Evolutionary conservation across 208 protist genomes (phyloP).

Genomic region (Crithidia expoeki): DNA sequence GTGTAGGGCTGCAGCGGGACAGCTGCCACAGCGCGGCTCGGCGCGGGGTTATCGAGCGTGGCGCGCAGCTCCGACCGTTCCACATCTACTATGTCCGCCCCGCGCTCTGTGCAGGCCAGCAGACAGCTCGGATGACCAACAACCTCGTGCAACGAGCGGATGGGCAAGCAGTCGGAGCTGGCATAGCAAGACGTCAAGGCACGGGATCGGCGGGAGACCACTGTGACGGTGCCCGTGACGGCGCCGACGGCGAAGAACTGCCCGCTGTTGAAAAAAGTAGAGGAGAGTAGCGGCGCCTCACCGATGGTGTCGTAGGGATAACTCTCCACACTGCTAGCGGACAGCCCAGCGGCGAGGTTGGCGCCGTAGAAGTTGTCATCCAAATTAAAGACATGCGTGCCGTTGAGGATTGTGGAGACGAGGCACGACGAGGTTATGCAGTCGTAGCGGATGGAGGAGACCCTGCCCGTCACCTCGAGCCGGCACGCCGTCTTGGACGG

Average conservation of each 20-base stretch:
- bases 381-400: slow-evolving; percentile 51
- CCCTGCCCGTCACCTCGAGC: slow-evolving; percentile 43
- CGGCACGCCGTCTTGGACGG: slow-evolving; percentile 44
- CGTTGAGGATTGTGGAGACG: slow-evolving; percentile 51
- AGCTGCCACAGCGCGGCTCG: slow-evolving; percentile 43
- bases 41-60: slow-evolving; percentile 37
- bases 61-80: slow-evolving; percentile 28
- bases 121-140: slow-evolving; percentile 28
- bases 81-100: slow-evolving; percentile 50
- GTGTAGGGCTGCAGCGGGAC: slow-evolving; percentile 32
- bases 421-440: slow-evolving; percentile 43
- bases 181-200: slow-evolving; percentile 38
- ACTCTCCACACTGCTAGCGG: slow-evolving; percentile 49
- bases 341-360: slow-evolving; percentile 28
- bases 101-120: slow-evolving; percentile 41
- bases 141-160: slow-evolving; percentile 41
- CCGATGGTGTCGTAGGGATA: slow-evolving; percentile 44
- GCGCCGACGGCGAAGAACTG: slow-evolving; percentile 48
- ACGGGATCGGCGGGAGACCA: slow-evolving; percentile 46
- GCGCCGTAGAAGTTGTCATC: slow-evolving; percentile 46
- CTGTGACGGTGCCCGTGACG: slow-evolving; percentile 36
- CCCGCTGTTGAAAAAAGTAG: slow-evolving; percentile 46
- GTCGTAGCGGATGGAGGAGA: slow-evolving; percentile 47
- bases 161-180: slow-evolving; percentile 22
- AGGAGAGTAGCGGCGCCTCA: slow-evolving; percentile 46